These are phyloP conservation scores for Chamaecrista fasciculata DNA, from an alignment of 306 rosid species.

Conservation along the genomic window DNA sequence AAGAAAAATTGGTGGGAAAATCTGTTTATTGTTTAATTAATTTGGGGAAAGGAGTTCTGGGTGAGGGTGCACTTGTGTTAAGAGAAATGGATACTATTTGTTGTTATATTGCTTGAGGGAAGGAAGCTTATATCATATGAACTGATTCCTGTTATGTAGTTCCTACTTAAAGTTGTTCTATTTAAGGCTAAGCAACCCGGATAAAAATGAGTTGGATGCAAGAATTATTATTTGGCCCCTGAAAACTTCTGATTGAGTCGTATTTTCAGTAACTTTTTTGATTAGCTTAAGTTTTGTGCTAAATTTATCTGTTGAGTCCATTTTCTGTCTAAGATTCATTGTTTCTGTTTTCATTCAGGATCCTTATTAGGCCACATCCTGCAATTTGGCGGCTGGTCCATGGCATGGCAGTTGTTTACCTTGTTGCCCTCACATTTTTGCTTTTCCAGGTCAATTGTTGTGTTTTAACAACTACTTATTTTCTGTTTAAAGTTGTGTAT, in stretches of 20 bases:
- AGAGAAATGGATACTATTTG: constrained; percentile 2
- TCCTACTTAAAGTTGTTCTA: neutral
- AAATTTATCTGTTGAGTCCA: constrained; percentile 12
- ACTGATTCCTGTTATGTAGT: neutral
- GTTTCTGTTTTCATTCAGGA: constrained; percentile 54
- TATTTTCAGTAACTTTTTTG: neutral
- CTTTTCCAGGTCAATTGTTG: constrained; percentile 81
- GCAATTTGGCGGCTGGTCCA: constrained; percentile 99
- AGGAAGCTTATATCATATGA: neutral
- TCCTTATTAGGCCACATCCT: constrained; percentile 97
- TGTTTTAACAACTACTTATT: neutral
- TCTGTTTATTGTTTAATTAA: too few relatives aligned
- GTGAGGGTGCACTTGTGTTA: neutral
- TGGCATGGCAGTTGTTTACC: constrained; percentile 96
- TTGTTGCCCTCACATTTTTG: constrained; percentile 91
- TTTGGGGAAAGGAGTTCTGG: neutral
- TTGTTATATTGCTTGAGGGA: constrained; percentile 5
- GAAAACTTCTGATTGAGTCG: neutral
- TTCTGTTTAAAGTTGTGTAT: neutral
- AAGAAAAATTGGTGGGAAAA: neutral
- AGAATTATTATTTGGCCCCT: neutral
- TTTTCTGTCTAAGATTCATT: constrained; percentile 20
- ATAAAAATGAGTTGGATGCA: neutral
- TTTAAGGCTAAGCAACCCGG: constrained; percentile 3
- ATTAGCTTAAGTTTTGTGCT: constrained; percentile 8